Evolutionary conservation across 306 rosid species (phyloP).

Genomic region (Boehmeria nivea): DNA sequence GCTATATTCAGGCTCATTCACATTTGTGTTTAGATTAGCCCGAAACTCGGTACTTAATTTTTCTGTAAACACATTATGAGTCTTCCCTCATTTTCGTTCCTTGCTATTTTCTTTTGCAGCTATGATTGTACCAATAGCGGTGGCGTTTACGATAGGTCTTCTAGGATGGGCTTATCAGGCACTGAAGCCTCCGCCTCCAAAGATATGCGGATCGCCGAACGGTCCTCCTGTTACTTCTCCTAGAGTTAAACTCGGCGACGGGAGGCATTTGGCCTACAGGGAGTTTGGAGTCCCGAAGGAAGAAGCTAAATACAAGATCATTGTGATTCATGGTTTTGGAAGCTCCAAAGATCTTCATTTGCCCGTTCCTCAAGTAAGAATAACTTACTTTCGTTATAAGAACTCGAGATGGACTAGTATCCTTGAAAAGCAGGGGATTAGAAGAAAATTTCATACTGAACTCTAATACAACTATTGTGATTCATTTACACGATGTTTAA

Average conservation of each 20-base stretch:
- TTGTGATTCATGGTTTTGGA: conserved; percentile 52
- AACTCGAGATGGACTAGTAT: no score
- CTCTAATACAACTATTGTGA: no score
- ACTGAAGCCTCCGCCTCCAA: conserved; percentile 56
- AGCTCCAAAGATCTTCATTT: conserved; percentile 48
- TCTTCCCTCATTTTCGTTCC: not conserved
- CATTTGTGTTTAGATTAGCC: no score
- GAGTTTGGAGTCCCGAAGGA: conserved; percentile 65
- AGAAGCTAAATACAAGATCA: conserved; percentile 59
- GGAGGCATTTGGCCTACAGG: conserved; percentile 73
- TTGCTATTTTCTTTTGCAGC: conserved; percentile 17
- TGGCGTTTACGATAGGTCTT: conserved; percentile 46
- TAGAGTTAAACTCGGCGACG: conserved; percentile 61
- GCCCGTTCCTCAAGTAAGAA: conserved; percentile 49
- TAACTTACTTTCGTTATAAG: not conserved
- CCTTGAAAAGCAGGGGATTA: no score
- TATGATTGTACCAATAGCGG: conserved; percentile 49
- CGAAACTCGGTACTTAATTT: no score
- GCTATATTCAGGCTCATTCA: no score
- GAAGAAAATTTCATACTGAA: no score
- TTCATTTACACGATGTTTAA: not conserved
- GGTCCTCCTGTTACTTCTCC: conserved; percentile 67
- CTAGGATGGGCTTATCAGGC: conserved; percentile 50
- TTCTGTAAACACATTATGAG: no score
- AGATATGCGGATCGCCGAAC: conserved; percentile 48